Conservation (phyloP, 768 basidiomycete genomes). For the Leccinellum luteum region DNA sequence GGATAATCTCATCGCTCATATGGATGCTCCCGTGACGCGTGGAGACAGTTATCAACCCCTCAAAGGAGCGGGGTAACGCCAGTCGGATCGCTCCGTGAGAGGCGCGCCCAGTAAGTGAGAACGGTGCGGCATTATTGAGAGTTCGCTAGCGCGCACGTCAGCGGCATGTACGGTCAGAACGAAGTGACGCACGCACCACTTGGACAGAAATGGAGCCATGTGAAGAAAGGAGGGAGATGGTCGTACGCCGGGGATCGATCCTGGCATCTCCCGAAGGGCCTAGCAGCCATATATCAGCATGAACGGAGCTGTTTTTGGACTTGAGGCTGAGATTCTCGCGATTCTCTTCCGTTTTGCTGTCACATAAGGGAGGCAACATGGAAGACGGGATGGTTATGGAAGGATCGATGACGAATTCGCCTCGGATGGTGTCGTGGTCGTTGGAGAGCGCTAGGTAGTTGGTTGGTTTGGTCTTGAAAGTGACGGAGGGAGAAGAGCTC, state of each 20-base stretch:
- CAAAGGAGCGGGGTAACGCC: conserved; percentile 21
- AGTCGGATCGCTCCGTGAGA: conserved; percentile 16
- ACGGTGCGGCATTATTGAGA: conserved; percentile 14
- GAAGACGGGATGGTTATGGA: conserved; percentile 36
- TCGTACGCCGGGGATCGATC: conserved; percentile 15
- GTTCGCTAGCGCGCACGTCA: conserved; percentile 11
- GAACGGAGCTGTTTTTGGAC: conserved; percentile 35
- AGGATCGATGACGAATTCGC: conserved; percentile 45
- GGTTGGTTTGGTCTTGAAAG: conserved; percentile 29
- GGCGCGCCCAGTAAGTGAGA: conserved; percentile 8
- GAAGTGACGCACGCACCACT: conserved; percentile 22
- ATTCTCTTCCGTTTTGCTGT: conserved; percentile 35
- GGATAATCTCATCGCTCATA: conserved; percentile 12
- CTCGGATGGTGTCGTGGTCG: conserved; percentile 8
- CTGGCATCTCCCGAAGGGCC: background rate
- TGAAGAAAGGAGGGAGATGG: conserved; percentile 17
- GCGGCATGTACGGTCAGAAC: background rate
- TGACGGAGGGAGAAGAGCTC: background rate
- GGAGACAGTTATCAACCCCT: conserved; percentile 17
- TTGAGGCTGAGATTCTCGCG: conserved; percentile 39
- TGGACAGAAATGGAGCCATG: conserved; percentile 15
- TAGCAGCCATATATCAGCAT: conserved; percentile 41
- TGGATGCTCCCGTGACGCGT: conserved; percentile 18
- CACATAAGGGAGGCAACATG: conserved; percentile 38
- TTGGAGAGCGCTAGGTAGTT: conserved; percentile 21